Base-by-base conservation (phyloP, 345 rosid species). In the Aquilaria malaccensis region DNA sequence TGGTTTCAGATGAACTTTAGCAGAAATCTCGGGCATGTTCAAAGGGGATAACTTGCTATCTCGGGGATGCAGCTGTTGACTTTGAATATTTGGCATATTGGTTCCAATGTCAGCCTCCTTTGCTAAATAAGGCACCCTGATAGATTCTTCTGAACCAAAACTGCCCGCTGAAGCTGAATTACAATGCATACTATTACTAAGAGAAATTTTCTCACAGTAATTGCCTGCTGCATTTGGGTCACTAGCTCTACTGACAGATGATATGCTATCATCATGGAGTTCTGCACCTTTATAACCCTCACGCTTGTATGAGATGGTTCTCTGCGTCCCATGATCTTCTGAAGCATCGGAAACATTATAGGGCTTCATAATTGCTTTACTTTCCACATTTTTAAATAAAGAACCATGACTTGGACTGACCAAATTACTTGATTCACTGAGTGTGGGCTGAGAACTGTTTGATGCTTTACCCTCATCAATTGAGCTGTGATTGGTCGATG, bases 341-440 rank as follows among this genome's bases (percentile, higher is more conserved):
- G 77, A 69, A 58, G 72, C 79, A 55, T 77, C 79, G 15, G 72
- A 73, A 59, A 57, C 33, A 51, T 76, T 74, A 55, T 80, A 77
- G 58, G 71, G 64, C 78, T 80, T 80, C 51, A 61, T 5, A 43
- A 60, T 75, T 70, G 72, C 76, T 80, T 81, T 85, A 65, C 85
- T 90, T 64, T 85, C 84, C 6, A 79, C 83, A 82, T 68, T 81
- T 64, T 79, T 85, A 60, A 79, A 80, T 66, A 80, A 58, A 61
- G 87, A 71, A 78, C 81, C 91, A 67, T 70, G 83, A 78, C 69
- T 78, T 29, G 83, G 78, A 72, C 66, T 74, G 58, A 75, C 68
- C 51, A 72, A 65, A 67, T 86, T 83, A 70, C 91, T 83, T 70
- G 85, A 80, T 77, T 83, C 89, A 80, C 82, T 77, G 54, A 79